Base-by-base conservation (phyloP, 2,329 filamentous ascomycete species). In the Fusarium sp. region DNA sequence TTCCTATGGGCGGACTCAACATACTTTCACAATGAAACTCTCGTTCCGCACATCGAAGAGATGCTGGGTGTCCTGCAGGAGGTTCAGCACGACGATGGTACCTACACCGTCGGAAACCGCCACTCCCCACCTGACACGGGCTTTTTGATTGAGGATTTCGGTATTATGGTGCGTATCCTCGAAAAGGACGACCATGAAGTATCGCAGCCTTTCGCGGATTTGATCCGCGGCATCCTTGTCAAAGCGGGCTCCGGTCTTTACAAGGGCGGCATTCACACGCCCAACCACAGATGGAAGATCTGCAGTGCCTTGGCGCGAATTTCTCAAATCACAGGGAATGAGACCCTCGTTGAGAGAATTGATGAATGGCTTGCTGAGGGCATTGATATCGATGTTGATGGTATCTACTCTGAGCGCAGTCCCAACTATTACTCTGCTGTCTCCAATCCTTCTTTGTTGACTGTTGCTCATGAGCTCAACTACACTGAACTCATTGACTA, bases 211-310 rank as follows among this genome's bases (percentile, higher is more conserved):
- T 40, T 65, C 1, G 62, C 53, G 1, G 41, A 60, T 18, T 1
- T 45, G 2, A 65, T 65, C 6, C 62, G 62, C 5, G 61, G 46
- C 15, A 58, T 65, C 11, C 61, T 65, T 6, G 29, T 47, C 2
- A 65, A 65, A 15, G 62, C 62, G 7, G 61, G 43, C 0, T 54
- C 53, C 8, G 62, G 62, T 20, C 62, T 65, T 5, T 45, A 46
- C 2, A 65, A 65, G 6, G 62, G 62, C 1, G 62, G 62, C 2
- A 52, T 65, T 1, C 62, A 65, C 18, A 65, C 62, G 0, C 62
- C 62, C 1, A 65, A 65, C 6, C 62, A 65, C 3, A 38, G 61
- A 38, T 65, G 62, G 62, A 65, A 65, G 32, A 65, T 65, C 4
- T 65, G 62, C 15, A 65, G 61, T 16, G 62, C 62, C 2, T n/a